Evolutionary conservation across 106 monocot genomes (phyloP), one percentile per base, ranked within the genome.

Genomic region (Dactylorhiza incarnata): DNA sequence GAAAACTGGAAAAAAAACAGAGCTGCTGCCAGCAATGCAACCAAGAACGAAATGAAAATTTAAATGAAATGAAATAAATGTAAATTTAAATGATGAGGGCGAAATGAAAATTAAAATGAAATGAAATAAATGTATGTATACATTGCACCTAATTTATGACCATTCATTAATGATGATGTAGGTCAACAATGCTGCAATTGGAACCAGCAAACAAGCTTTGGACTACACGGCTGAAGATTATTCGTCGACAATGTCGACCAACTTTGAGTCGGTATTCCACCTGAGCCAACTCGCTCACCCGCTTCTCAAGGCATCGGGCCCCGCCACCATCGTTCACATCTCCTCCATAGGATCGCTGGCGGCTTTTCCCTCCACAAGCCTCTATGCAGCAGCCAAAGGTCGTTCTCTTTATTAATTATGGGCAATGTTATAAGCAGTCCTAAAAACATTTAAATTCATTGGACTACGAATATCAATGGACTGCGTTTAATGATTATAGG

Each of bases 191-290:
- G 84, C 48, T 0, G 89, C 84, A 2, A 74, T 77, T 3, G 49
- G 11, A 0, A 10, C 74, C 7, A 12, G 0, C 7, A 86, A 82
- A 29, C 69, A 83, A 11, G 56, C 80, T 2, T 19, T 76, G 0
- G 84, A 86, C 2, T 72, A 8, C 46, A 82, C 72, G 1, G 20
- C 5, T 0, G 84, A 90, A 12, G 78, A 84, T 0, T 80, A 65
- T 68, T 80, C 71, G 0, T 43, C 66, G 1, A 1, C 71, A 45
- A 78, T 83, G 85, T 19, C 70, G 11, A 78, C 85, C 0, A 88
- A 88, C 48, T 73, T 90, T 1, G 91, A 91, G 52, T 83, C 91
- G 19, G 83, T 75, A 15, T 86, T 88, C 48, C 87, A 88, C 72
- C 51, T 88, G 7, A 81, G 83, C 87, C 91, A 91, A 68, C 73